These are phyloP conservation scores for Cyberlindnera xishuangbannaensis DNA, from an alignment of 805 yeast genomes.

Conservation along the genomic window DNA sequence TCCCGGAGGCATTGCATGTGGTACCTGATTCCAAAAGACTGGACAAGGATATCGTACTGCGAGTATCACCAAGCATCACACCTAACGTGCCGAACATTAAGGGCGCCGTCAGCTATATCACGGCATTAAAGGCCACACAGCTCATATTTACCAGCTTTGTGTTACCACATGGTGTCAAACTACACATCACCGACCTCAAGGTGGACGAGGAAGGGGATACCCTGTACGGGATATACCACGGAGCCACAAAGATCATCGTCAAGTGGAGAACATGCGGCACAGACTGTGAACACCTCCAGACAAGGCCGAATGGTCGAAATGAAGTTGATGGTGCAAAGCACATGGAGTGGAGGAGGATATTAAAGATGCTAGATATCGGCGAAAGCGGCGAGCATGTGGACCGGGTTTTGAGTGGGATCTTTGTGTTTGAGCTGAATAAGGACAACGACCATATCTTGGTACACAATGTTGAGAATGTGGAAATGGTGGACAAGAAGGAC, in stretches of 20 bases:
- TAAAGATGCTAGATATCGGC: slow-evolving; percentile 1
- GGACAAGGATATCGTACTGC: slow-evolving; percentile 41
- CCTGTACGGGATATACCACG: slow-evolving; percentile 10
- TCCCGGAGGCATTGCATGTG: slow-evolving; percentile 45
- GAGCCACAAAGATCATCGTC: slow-evolving; percentile 43
- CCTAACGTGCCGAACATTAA: slow-evolving; percentile 50
- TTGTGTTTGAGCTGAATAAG: slow-evolving; percentile 58
- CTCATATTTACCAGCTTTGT: slow-evolving; percentile 48
- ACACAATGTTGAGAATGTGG: slow-evolving; percentile 64
- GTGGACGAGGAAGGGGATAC: slow-evolving; percentile 13
- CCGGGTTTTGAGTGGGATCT: slow-evolving; percentile 42
- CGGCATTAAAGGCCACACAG: slow-evolving; percentile 53
- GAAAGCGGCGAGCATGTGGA: slow-evolving; percentile 5
- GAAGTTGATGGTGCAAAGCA: slow-evolving; percentile 1
- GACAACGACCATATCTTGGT: slow-evolving; percentile 50
- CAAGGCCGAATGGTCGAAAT: background rate
- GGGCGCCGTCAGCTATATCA: slow-evolving; percentile 50
- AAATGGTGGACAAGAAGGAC: slow-evolving; percentile 42
- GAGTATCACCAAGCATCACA: slow-evolving; percentile 49
- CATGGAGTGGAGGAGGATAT: slow-evolving; percentile 3
- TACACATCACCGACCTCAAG: slow-evolving; percentile 38
- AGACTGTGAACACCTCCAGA: slow-evolving; percentile 43
- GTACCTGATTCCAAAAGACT: slow-evolving; percentile 40
- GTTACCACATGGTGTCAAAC: slow-evolving; percentile 43
- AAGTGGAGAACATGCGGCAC: slow-evolving; percentile 55